Evolutionary conservation across 2,329 filamentous ascomycete genomes (phyloP).

Genomic region (Diaporthe destruens): DNA sequence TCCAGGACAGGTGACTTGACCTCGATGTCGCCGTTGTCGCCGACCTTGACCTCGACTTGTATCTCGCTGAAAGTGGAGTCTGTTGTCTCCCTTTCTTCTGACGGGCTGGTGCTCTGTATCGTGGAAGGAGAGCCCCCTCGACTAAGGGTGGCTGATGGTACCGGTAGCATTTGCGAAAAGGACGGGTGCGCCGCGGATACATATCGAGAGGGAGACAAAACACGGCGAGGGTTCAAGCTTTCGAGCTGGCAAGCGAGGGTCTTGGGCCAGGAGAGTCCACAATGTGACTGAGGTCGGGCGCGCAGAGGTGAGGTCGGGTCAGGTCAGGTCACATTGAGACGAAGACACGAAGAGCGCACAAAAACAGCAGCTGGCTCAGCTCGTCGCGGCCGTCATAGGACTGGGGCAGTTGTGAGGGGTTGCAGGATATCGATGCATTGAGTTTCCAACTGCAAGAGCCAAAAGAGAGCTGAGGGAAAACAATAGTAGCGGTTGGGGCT

Average conservation of each 20-base stretch:
- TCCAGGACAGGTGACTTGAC: conserved; percentile 34
- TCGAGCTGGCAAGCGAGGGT: conserved; percentile 26
- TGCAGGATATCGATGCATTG: conserved; percentile 40
- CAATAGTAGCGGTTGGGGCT: conserved; percentile 22
- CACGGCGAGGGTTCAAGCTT: conserved; percentile 8
- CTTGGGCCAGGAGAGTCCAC: conserved; percentile 10
- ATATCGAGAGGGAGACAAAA: conserved; percentile 41
- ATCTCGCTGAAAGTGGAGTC: conserved; percentile 42
- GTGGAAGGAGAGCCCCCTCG: conserved; percentile 40
- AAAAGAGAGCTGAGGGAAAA: conserved; percentile 22
- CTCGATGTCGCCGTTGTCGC: conserved; percentile 41
- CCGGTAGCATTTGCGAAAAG: conserved; percentile 42
- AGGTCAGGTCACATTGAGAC: conserved; percentile 20
- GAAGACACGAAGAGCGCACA: conserved; percentile 34
- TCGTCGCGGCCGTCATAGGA: conserved; percentile 33
- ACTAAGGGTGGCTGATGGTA: conserved; percentile 41
- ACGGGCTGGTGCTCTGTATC: conserved; percentile 36
- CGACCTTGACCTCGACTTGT: conserved; percentile 38
- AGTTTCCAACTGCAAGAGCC: conserved; percentile 30
- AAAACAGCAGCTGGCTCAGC: conserved; percentile 28
- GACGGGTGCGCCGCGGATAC: conserved; percentile 42
- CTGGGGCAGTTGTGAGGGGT: conserved; percentile 19
- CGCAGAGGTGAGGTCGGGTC: conserved; percentile 26
- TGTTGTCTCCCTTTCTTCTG: conserved; percentile 39
- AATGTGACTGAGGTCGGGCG: conserved; percentile 22